Evolutionary conservation across 805 yeast genomes (phyloP).

Genomic region (Naumovozyma dairenensis): DNA sequence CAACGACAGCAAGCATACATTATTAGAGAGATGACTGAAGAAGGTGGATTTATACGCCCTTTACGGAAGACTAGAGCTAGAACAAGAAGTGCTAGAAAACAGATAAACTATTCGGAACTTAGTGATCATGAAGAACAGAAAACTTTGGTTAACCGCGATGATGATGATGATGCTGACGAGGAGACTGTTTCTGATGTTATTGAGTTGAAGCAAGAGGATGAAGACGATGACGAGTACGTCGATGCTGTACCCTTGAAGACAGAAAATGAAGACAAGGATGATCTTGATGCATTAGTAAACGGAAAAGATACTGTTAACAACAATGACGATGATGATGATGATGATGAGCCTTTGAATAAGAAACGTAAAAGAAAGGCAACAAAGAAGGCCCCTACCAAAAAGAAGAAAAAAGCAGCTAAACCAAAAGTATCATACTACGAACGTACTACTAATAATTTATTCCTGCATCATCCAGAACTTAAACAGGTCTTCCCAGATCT

Average conservation of each 20-base stretch:
- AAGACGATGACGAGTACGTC: constrained; percentile 15
- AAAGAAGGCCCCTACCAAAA: constrained; percentile 15
- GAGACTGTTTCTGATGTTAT: constrained; percentile 3
- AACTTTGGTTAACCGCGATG: too few species aligned
- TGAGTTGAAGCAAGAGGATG: constrained; percentile 5
- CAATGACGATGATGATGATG: constrained; percentile 12
- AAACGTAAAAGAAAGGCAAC: constrained; percentile 11
- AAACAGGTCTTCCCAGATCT: constrained; percentile 61
- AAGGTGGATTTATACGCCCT: constrained; percentile 25
- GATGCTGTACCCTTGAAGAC: constrained; percentile 5
- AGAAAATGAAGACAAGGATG: constrained; percentile 16
- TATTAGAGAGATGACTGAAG: constrained; percentile 10
- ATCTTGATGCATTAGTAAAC: constrained; percentile 18
- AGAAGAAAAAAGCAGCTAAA: constrained; percentile 23
- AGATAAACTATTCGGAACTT: constrained; percentile 30
- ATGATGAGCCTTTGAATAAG: constrained; percentile 17
- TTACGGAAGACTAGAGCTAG: constrained; percentile 16
- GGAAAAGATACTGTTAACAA: constrained; percentile 14
- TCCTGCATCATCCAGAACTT: constrained; percentile 70
- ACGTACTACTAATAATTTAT: constrained; percentile 57
- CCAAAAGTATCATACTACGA: constrained; percentile 61
- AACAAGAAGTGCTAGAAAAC: constrained; percentile 22
- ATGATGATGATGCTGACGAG: constrained; percentile 13
- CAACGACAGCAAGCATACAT: too few species aligned
- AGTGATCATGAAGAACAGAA: constrained; percentile 14